phyloP scores from a whole-genome alignment of 2,329 filamentous ascomycete species.

The Fusarium albidum region DNA sequence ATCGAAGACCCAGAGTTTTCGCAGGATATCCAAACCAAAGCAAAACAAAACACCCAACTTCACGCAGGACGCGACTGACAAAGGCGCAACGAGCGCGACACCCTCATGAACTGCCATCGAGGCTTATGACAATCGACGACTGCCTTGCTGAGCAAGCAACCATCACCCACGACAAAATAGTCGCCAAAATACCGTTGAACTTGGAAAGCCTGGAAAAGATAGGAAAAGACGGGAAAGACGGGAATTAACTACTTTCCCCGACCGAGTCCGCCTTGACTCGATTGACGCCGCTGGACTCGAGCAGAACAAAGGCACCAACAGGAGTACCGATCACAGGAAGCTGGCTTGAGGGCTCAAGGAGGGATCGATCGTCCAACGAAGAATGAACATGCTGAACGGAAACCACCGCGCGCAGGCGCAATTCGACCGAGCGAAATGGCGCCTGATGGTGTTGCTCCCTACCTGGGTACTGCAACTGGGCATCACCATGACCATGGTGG shows the following conservation, averaged over 20 bases:
- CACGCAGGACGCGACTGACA: conserved; percentile 25
- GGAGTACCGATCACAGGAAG: neutral
- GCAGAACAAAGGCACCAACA: neutral
- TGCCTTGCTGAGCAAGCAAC: conserved; percentile 20
- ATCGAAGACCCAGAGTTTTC: conserved; percentile 20
- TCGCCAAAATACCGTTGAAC: conserved; percentile 13
- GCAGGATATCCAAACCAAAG: neutral
- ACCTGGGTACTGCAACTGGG: conserved; percentile 59
- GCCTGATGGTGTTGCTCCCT: conserved; percentile 55
- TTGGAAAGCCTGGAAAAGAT: conserved; percentile 22
- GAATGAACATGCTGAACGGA: conserved; percentile 41
- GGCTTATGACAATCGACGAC: conserved; percentile 7
- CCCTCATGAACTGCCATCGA: neutral
- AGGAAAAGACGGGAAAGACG: conserved; percentile 12
- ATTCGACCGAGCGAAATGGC: conserved; percentile 62
- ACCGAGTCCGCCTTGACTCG: neutral
- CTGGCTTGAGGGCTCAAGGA: neutral
- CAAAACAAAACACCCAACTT: neutral
- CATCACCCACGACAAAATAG: conserved; percentile 3
- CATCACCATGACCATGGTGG: conserved; percentile 56
- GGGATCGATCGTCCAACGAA: neutral
- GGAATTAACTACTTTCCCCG: conserved; percentile 5
- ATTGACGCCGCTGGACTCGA: conserved; percentile 5
- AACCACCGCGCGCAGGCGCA: conserved; percentile 60
- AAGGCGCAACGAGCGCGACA: conserved; percentile 12